Evolutionary conservation across 2,329 filamentous ascomycete genomes (phyloP), one percentile per base, ranked within the genome.

Genomic region (Pestalotiopsis sp.): DNA sequence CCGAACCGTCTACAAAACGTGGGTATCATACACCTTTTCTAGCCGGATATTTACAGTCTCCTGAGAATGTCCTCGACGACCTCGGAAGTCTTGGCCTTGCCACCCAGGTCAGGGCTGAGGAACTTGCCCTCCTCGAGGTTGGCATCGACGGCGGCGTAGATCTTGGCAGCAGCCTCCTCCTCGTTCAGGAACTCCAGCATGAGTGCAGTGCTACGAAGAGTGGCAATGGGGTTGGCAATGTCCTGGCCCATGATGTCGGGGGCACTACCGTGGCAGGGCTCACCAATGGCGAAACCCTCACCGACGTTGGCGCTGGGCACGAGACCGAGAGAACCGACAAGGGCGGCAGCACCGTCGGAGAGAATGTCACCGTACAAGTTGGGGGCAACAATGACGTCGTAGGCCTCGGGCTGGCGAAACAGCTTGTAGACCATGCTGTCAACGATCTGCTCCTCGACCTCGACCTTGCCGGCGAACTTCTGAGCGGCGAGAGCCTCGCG

Each of bases 381-480:
- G 65, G 95, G 96, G 9, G 95, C 96, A 61, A 99, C 96, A 75
- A 99, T 97, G 73, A 98, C 95, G 80, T 99, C 96, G 89, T 98
- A 99, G 78, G 92, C 92, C 77, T 92, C 88, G 58, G 96, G 96
- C 83, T 98, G 94, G 71, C 95, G 93, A 90, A 98, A 98, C 68
- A 99, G 92, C 87, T 98, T 98, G 90, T 98, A 98, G 69, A 98
- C 94, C 96, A 99, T 99, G 71, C 92, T 95, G 83, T 99, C 96
- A 71, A 99, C 95, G 75, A 99, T 99, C 85, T 99, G 96, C 87
- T 98, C 96, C 82, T 98, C 96, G 67, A 98, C 86, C 57, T 83
- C 83, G 66, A 97, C 84, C 64, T 81, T 82, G 70, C 74, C 68
- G 7, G 82, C 81, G 84, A 93, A 98, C 73, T 84, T 86, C 13